Conservation (phyloP, 2,329 filamentous ascomycete species). For the Fusarium anthophilum region DNA sequence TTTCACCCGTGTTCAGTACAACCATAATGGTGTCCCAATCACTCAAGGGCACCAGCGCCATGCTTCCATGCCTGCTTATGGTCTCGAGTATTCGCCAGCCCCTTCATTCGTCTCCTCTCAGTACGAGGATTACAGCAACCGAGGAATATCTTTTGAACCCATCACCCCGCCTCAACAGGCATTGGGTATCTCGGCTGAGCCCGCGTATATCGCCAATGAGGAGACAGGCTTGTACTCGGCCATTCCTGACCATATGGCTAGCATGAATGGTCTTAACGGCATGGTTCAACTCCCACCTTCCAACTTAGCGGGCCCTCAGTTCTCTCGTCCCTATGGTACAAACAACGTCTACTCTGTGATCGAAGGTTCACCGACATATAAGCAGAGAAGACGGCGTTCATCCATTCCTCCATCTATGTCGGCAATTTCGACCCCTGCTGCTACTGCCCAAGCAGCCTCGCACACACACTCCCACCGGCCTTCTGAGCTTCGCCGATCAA, state of each 20-base stretch:
- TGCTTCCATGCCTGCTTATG: slow-evolving; percentile 97
- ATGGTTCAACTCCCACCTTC: slow-evolving; percentile 92
- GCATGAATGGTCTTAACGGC: slow-evolving; percentile 80
- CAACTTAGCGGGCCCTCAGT: slow-evolving; percentile 82
- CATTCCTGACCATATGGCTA: slow-evolving; percentile 83
- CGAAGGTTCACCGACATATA: slow-evolving; percentile 98
- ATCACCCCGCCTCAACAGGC: slow-evolving; percentile 95
- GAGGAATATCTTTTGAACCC: slow-evolving; percentile 95
- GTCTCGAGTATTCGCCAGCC: slow-evolving; percentile 94
- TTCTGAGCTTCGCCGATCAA: slow-evolving; percentile 89
- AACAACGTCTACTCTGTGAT: slow-evolving; percentile 95
- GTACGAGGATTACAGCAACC: slow-evolving; percentile 97
- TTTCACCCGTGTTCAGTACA: slow-evolving; percentile 84
- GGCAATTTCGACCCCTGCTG: slow-evolving; percentile 73
- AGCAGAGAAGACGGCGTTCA: slow-evolving; percentile 92
- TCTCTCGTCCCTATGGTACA: slow-evolving; percentile 74
- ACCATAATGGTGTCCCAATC: slow-evolving; percentile 89
- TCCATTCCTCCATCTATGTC: slow-evolving; percentile 86
- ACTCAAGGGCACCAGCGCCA: slow-evolving; percentile 88
- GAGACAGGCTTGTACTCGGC: slow-evolving; percentile 96
- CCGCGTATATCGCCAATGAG: slow-evolving; percentile 97
- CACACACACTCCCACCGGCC: slow-evolving; percentile 85
- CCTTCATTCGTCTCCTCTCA: slow-evolving; percentile 99
- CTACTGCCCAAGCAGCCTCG: slow-evolving; percentile 66
- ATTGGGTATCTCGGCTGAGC: slow-evolving; percentile 82